Evolutionary conservation across 2,329 filamentous ascomycete species (phyloP), one percentile per base, ranked within the genome.

Genomic region (Fusarium pilosicola): DNA sequence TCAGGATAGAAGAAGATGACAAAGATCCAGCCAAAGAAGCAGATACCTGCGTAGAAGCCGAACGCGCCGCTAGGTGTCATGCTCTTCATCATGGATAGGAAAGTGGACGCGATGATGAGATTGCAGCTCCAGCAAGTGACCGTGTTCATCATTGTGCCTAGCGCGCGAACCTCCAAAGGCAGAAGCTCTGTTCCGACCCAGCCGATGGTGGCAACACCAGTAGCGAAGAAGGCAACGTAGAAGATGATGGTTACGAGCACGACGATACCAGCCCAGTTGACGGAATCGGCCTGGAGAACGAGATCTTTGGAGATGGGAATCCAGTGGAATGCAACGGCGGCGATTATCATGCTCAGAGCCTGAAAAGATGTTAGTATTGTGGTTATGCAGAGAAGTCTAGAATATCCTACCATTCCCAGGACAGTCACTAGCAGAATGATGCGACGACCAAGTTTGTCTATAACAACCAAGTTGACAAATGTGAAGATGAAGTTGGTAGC

Each of bases 1-100:
- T 89, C 86, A 0, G 87, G 87, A 70, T 88, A 88, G 71, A 81
- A 87, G 79, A 87, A 84, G 54, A 84, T 82, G 22, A 88, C 82
- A 65, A 67, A 77, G 7, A 72, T 64, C 65, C 71, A 85, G 81
- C 86, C 86, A 44, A 85, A 71, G 62, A 85, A 81, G 70, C 85
- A 88, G 39, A 88, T 85, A 1, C 79, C 84, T 1, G 85, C 84
- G 62, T 87, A 88, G 77, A 88, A 88, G 10, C 85, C 86, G 66
- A 88, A 88, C 0, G 86, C 84, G 1, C 86, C 86, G 4, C 81
- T 84, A 0, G 86, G 85, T 0, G 86, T 87, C 62, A 83, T 85
- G 26, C 77, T 79, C 68, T 88, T 82, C 83, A 87, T 87, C 39
- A 76, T 74, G 5, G 83, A 84, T 13, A 87, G 75, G 78, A 88